Evolutionary conservation across 1,139 yeast species (phyloP).

Genomic region (Pichia sp.): DNA sequence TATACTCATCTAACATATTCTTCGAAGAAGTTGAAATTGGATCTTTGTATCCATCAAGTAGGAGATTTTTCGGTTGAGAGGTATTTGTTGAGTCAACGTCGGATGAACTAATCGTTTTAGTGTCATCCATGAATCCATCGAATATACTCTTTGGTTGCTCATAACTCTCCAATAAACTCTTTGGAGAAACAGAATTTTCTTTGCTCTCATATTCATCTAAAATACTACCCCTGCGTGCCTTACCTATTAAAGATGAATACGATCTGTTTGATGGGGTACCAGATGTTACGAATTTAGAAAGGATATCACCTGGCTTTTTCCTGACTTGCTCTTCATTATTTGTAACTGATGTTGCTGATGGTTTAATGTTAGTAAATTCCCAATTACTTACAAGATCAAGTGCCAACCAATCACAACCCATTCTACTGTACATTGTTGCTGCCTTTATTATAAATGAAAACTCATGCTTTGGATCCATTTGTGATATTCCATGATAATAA

Average conservation of each 20-base stretch:
- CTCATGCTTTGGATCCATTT: constrained; percentile 45
- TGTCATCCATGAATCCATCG: neutral
- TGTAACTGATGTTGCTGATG: neutral
- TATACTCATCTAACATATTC: neutral
- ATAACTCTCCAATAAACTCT: constrained; percentile 2
- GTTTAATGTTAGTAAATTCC: constrained; percentile 40
- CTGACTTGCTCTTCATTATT: neutral
- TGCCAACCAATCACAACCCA: constrained; percentile 87
- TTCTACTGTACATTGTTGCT: constrained; percentile 61
- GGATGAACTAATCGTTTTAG: neutral
- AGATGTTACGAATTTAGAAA: constrained; percentile 12
- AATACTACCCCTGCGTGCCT: neutral
- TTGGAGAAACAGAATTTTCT: neutral
- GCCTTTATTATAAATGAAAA: constrained; percentile 55
- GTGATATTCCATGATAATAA: constrained; percentile 43
- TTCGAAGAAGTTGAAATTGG: neutral
- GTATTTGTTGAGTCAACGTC: too few relatives aligned
- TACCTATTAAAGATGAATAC: too few relatives aligned
- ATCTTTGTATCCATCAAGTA: too few relatives aligned
- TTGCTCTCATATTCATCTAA: neutral
- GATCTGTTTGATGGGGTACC: too few relatives aligned
- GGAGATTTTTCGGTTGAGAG: too few relatives aligned
- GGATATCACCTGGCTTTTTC: constrained; percentile 16
- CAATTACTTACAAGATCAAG: constrained; percentile 58
- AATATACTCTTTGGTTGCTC: neutral